Conservation (phyloP, 2,329 filamentous ascomycete genomes). For the Xylaria polymorpha region DNA sequence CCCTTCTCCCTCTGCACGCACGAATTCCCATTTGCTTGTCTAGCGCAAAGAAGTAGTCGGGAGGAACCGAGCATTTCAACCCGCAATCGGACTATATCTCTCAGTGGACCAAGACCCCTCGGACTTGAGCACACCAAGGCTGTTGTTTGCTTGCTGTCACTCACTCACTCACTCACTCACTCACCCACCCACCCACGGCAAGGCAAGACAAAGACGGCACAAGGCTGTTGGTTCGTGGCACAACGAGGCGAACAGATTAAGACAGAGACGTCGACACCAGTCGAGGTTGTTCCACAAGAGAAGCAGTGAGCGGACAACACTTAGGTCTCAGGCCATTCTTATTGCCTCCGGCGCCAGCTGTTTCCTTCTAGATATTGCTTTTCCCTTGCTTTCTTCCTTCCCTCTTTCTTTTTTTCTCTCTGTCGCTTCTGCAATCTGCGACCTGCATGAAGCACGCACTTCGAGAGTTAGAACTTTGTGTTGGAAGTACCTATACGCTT, state of each 20-base stretch:
- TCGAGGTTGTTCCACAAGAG: slow-evolving; percentile 21
- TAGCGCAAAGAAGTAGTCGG: slow-evolving; percentile 31
- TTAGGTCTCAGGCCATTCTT: not conserved
- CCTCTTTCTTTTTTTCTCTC: not conserved
- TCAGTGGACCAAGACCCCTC: slow-evolving; percentile 4
- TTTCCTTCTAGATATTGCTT: slow-evolving; percentile 9
- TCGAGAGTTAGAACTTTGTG: slow-evolving; percentile 9
- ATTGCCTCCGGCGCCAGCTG: slow-evolving; percentile 1
- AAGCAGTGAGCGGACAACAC: slow-evolving; percentile 3
- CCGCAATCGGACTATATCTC: slow-evolving; percentile 10
- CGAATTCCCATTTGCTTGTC: slow-evolving; percentile 16
- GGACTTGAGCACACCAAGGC: slow-evolving; percentile 21
- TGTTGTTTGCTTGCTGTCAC: slow-evolving; percentile 29
- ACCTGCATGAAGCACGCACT: slow-evolving; percentile 29
- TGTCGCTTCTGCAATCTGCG: slow-evolving; percentile 20
- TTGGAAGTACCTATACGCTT: slow-evolving; percentile 13
- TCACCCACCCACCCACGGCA: not conserved
- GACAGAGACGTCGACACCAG: slow-evolving; percentile 8
- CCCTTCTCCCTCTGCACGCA: slow-evolving; percentile 13
- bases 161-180: not conserved
- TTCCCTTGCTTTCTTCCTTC: not conserved
- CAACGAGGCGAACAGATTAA: slow-evolving; percentile 25
- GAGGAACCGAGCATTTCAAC: slow-evolving; percentile 24
- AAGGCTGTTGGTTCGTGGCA: slow-evolving; percentile 34
- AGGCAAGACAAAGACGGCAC: slow-evolving; percentile 20